Conservation (phyloP, 257 asterid genomes). For the Gentiana dahurica region DNA sequence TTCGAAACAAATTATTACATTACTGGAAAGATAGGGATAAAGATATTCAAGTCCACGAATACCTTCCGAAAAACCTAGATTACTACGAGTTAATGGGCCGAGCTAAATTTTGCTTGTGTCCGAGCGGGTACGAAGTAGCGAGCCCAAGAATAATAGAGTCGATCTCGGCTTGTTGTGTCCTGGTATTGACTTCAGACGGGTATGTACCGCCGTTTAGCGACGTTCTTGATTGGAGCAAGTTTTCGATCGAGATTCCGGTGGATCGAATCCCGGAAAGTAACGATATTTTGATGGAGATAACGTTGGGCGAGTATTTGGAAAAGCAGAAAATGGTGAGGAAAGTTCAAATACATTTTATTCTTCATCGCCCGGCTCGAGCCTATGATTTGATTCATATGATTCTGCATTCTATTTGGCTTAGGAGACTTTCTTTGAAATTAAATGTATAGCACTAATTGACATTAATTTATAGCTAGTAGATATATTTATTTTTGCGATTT, state of each 20-base stretch:
- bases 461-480: too few species aligned
- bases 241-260: conserved; percentile 29
- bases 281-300: conserved; percentile 28
- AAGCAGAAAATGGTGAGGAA: conserved; percentile 14
- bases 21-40: conserved; percentile 30
- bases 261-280: conserved; percentile 27
- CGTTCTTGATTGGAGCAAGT: conserved; percentile 47
- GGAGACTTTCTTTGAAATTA: conserved; percentile 42
- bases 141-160: conserved; percentile 52
- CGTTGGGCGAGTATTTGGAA: conserved; percentile 25
- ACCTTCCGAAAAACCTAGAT: conserved; percentile 28
- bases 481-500: too few species aligned
- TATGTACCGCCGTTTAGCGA: conserved; percentile 49
- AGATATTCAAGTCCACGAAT: conserved; percentile 38
- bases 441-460: not conserved
- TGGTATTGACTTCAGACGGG: conserved; percentile 30
- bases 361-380: conserved; percentile 29
- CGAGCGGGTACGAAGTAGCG: conserved; percentile 69
- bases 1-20: conserved; percentile 23
- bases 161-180: conserved; percentile 40
- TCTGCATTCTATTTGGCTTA: conserved; percentile 53
- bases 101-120: conserved; percentile 43
- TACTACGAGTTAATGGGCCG: conserved; percentile 33
- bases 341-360: conserved; percentile 41
- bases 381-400: conserved; percentile 41